phyloP scores from a whole-genome alignment of 306 rosid species.

The peach (Prunus persica) region DNA sequence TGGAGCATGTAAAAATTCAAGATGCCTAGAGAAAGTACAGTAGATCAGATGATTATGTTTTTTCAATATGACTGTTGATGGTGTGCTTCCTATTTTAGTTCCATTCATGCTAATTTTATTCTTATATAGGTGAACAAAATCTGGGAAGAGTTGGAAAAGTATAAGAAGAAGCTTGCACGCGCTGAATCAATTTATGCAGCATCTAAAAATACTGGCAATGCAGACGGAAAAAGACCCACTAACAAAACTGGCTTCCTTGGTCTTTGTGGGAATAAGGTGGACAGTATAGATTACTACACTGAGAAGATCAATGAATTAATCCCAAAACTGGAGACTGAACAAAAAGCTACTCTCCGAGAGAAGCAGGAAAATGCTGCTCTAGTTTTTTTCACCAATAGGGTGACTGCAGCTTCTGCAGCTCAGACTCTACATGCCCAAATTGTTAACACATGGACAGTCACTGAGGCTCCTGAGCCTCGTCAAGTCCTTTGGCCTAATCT shows the following conservation, averaged over 20 bases:
- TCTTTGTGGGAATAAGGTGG: constrained; percentile 71
- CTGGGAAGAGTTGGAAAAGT: constrained; percentile 62
- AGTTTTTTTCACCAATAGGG: constrained; percentile 66
- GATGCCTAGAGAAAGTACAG: not conserved
- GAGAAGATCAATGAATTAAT: constrained; percentile 54
- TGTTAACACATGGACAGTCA: constrained; percentile 66
- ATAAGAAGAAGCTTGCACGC: constrained; percentile 67
- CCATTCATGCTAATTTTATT: constrained; percentile 16
- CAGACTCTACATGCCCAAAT: constrained; percentile 81
- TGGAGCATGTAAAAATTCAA: not conserved
- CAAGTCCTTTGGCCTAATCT: constrained; percentile 81
- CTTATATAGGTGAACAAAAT: constrained; percentile 65
- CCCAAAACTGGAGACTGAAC: constrained; percentile 73
- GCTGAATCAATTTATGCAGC: constrained; percentile 60
- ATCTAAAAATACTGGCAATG: constrained; percentile 55
- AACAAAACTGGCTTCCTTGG: constrained; percentile 80
- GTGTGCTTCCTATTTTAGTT: not conserved
- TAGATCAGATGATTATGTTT: not conserved
- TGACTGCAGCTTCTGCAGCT: constrained; percentile 79
- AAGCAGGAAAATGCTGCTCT: constrained; percentile 80
- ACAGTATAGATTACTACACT: constrained; percentile 62
- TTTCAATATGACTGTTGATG: not conserved
- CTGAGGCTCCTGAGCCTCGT: constrained; percentile 69
- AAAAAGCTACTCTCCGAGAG: constrained; percentile 73
- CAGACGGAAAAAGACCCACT: constrained; percentile 75